A percentile compares a stretch with the other conserved stretches of the same genome.
phyloP scores from a whole-genome alignment of 225 moss, liverwort and hornwort species.

The Bryoerythrophyllum caledonicum region DNA sequence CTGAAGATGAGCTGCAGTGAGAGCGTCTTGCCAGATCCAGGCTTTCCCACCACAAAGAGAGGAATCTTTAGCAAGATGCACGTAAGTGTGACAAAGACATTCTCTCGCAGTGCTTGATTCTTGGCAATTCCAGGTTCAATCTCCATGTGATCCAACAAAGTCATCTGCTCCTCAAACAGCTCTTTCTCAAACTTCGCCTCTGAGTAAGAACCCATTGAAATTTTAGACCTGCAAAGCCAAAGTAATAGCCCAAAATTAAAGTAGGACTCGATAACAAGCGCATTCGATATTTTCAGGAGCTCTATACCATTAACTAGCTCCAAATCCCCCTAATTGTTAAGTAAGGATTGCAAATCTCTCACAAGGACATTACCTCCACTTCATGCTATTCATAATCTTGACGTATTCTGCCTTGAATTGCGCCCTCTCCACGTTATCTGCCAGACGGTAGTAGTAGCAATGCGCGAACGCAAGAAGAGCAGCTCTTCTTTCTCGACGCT shows the following conservation, averaged over 20 bases:
- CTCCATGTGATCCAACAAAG: slow-evolving; percentile 53
- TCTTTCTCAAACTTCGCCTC: slow-evolving; percentile 39
- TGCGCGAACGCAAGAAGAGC: slow-evolving; percentile 47
- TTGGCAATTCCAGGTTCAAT: slow-evolving; percentile 56
- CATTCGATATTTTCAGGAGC: neutral
- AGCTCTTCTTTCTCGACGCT: slow-evolving; percentile 30
- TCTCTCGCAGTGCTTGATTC: slow-evolving; percentile 59
- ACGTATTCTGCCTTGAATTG: slow-evolving; percentile 35
- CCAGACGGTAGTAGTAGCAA: slow-evolving; percentile 54
- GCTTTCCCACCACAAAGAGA: slow-evolving; percentile 62
- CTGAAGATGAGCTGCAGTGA: slow-evolving; percentile 59
- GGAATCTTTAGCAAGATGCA: slow-evolving; percentile 57
- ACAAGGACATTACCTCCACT: slow-evolving; percentile 33
- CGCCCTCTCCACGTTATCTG: slow-evolving; percentile 35
- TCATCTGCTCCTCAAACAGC: slow-evolving; percentile 49
- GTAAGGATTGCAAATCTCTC: neutral
- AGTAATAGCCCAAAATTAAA: slow-evolving; percentile 4
- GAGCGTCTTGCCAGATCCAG: slow-evolving; percentile 64
- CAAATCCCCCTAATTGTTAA: no score
- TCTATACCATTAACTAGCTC: neutral
- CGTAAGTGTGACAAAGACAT: slow-evolving; percentile 55
- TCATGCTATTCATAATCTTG: slow-evolving; percentile 28
- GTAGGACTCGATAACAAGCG: neutral
- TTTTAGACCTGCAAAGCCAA: slow-evolving; percentile 30
- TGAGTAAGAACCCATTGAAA: slow-evolving; percentile 18